These are phyloP conservation scores for Stemphylium lycopersici DNA, from an alignment of 2,329 filamentous ascomycete species.

Conservation along the genomic window DNA sequence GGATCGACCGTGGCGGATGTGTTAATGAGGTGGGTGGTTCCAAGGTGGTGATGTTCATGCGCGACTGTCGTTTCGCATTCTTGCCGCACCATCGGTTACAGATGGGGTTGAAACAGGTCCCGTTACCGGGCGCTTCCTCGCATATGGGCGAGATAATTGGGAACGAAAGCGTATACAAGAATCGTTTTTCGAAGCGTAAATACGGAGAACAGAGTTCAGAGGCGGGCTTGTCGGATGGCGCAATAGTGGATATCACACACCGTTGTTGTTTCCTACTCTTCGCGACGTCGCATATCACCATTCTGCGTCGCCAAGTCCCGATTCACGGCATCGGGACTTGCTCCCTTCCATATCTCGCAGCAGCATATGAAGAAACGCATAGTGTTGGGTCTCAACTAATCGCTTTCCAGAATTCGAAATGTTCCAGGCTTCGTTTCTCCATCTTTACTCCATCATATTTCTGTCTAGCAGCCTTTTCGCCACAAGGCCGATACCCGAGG, in stretches of 20 bases:
- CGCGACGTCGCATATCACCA: slow-evolving; percentile 2
- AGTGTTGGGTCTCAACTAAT: not conserved
- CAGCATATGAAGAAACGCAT: not conserved
- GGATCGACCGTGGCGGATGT: no score
- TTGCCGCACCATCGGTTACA: slow-evolving; percentile 28
- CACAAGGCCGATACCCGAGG: not conserved
- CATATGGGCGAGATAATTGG: not conserved
- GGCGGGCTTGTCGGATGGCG: no score
- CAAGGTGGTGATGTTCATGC: slow-evolving; percentile 16
- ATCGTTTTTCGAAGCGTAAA: not conserved
- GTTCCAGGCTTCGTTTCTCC: slow-evolving; percentile 4
- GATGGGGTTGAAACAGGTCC: slow-evolving; percentile 20
- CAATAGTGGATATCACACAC: no score
- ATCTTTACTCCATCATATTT: not conserved
- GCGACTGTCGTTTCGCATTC: slow-evolving; percentile 17
- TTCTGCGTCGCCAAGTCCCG: not conserved
- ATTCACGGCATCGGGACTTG: no score
- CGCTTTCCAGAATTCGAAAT: not conserved
- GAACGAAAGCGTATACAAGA: not conserved
- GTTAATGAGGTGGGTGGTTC: not conserved
- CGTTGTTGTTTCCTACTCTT: no score
- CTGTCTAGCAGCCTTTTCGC: not conserved
- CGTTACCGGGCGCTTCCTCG: not conserved
- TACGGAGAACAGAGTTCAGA: no score
- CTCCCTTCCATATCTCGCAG: no score